Evolutionary conservation across 129 eudicot species (phyloP).

Genomic region (Arctium lappa): DNA sequence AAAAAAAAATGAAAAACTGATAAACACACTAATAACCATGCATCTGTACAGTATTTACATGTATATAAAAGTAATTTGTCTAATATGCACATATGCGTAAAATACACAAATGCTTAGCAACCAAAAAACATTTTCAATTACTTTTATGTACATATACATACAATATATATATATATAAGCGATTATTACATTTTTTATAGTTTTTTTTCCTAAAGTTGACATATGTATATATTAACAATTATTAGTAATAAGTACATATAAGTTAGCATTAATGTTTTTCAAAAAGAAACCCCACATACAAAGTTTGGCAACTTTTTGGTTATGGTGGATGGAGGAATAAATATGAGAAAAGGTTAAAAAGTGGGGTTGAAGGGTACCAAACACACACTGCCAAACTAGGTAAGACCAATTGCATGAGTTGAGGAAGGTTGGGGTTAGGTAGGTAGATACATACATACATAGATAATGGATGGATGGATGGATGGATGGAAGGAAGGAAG

Average conservation of each 20-base stretch:
- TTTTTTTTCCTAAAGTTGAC: too few species aligned
- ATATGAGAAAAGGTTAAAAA: slow-evolving; percentile 21
- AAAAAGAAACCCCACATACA: neutral
- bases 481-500: neutral
- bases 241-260: too few species aligned
- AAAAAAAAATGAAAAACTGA: too few species aligned
- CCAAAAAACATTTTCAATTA: too few species aligned
- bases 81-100: too few species aligned
- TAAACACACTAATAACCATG: too few species aligned
- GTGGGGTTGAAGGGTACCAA: slow-evolving; percentile 26
- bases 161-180: too few species aligned
- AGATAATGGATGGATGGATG: slow-evolving; percentile 12
- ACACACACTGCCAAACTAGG: slow-evolving; percentile 31
- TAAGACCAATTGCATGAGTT: slow-evolving; percentile 36
- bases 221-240: neutral
- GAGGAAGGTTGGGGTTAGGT: slow-evolving; percentile 30
- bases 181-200: too few species aligned
- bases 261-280: neutral
- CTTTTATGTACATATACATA: too few species aligned
- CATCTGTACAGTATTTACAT: too few species aligned
- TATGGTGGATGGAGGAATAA: slow-evolving; percentile 15
- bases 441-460: neutral
- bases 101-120: too few species aligned
- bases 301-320: neutral
- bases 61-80: too few species aligned